Conservation (phyloP, 2,329 filamentous ascomycete genomes). For the Cordyceps farinosa region DNA sequence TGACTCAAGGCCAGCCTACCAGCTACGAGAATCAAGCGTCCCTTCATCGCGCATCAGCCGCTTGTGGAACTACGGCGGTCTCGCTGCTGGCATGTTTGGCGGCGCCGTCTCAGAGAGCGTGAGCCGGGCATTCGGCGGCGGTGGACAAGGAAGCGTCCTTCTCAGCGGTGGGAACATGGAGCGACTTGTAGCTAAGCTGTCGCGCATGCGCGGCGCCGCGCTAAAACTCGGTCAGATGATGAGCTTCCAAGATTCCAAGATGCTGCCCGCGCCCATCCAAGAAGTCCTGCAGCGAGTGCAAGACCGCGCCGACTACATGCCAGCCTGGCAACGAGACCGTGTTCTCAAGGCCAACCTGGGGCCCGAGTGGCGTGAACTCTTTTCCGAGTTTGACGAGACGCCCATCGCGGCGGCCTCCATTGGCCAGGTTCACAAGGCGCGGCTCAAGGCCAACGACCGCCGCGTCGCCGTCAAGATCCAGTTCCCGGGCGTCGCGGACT, state of each 20-base stretch:
- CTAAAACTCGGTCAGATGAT: conserved; percentile 97
- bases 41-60: conserved; percentile 83
- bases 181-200: conserved; percentile 85
- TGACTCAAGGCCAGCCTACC: conserved; percentile 45
- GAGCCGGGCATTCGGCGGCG: conserved; percentile 71
- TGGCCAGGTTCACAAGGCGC: conserved; percentile 88
- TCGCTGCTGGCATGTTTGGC: conserved; percentile 93
- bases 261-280: conserved; percentile 83
- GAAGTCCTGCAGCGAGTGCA: conserved; percentile 91
- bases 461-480: conserved; percentile 94
- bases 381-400: conserved; percentile 79
- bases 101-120: conserved; percentile 84
- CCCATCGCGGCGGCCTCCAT: conserved; percentile 96
- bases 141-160: conserved; percentile 70
- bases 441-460: conserved; percentile 68
- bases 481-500: conserved; percentile 92
- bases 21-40: conserved; percentile 83
- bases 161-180: conserved; percentile 90
- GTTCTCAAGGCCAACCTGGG: conserved; percentile 80
- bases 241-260: conserved; percentile 95
- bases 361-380: conserved; percentile 77
- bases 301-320: conserved; percentile 97
- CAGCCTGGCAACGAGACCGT: conserved; percentile 82
- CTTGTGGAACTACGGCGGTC: conserved; percentile 90
- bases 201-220: conserved; percentile 94